Evolutionary conservation across 2,329 filamentous ascomycete species (phyloP), one percentile per base, ranked within the genome.

Genomic region (Sphaerostilbella broomeana): DNA sequence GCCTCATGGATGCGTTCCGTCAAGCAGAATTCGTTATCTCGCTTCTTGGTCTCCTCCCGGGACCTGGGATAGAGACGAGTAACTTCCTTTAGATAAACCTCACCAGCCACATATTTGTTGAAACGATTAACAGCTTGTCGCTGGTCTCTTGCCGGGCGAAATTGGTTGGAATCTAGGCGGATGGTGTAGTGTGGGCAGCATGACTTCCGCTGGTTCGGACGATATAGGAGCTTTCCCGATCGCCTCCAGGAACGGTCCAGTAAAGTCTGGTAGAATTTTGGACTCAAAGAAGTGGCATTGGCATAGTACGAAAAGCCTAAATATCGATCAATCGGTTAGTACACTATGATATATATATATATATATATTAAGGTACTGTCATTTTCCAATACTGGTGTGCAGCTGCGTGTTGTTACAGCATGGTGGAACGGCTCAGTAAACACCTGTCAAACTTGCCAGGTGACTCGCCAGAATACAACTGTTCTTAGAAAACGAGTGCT

Each of bases 111-210:
- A 59, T 75, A 75, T 46, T 69, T 77, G 55, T 86, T 85, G 70
- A 89, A 90, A 29, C 81, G 75, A 59, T 90, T 87, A 49, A 87
- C 60, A 1, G 81, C 72, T 55, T 88, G 82, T 25, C 86, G 72
- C 53, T 92, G 86, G 52, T 86, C 80, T 57, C 76, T 79, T 19
- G 76, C 73, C 5, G 84, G 69, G 48, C 75, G 79, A 61, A 84
- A 85, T 26, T 70, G 64, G 32, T 67, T 59, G 17, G 78, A 77
- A 51, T 86, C 82, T 15, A 89, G 68, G 32, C 84, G 78, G 38
- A 92, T 80, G 1, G 84, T 88, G 59, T 90, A 97, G 56, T 95
- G 88, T 30, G 89, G 88, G 60, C 92, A 98, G 55, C 92, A 98
- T 46, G 87, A 85, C 41, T 79, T 72, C 43, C 74, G 73, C 52